Conservation (phyloP, 2,329 filamentous ascomycete genomes). For the Ilyonectria mors-panacis region DNA sequence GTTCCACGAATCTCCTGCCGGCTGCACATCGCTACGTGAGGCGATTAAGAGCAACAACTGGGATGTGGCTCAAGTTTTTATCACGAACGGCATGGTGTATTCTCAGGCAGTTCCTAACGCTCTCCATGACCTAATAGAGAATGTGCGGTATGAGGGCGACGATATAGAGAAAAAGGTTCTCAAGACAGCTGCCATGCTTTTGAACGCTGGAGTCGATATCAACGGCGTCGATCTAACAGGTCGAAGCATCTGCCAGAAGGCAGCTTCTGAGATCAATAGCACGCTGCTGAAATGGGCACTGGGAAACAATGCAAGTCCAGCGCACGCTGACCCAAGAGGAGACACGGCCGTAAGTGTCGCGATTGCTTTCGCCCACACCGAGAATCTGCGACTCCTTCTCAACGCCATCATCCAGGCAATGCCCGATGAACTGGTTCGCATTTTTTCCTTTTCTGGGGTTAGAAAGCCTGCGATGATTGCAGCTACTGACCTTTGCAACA, state of each 20-base stretch:
- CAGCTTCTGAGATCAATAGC: background rate
- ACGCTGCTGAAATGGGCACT: background rate
- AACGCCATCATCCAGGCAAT: background rate
- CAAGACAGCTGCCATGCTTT: background rate
- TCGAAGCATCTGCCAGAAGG: conserved; percentile 1
- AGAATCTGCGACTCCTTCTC: conserved; percentile 6
- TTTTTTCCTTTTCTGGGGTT: background rate
- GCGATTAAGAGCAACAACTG: background rate
- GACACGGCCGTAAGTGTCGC: background rate
- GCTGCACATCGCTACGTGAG: background rate
- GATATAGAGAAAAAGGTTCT: background rate
- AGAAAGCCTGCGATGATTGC: background rate
- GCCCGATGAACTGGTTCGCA: background rate
- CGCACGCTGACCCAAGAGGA: background rate
- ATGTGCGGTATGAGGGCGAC: background rate
- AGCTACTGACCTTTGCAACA: background rate
- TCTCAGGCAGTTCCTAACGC: background rate
- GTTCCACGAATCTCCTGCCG: background rate
- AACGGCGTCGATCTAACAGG: background rate
- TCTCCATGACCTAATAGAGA: background rate
- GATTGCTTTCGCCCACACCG: background rate
- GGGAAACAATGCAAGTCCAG: conserved; percentile 4
- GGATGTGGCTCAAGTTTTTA: background rate
- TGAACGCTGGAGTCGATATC: background rate
- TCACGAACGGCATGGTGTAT: background rate